These are phyloP conservation scores for Daldinia decipiens DNA, from an alignment of 495 filamentous ascomycete genomes.

Conservation along the genomic window DNA sequence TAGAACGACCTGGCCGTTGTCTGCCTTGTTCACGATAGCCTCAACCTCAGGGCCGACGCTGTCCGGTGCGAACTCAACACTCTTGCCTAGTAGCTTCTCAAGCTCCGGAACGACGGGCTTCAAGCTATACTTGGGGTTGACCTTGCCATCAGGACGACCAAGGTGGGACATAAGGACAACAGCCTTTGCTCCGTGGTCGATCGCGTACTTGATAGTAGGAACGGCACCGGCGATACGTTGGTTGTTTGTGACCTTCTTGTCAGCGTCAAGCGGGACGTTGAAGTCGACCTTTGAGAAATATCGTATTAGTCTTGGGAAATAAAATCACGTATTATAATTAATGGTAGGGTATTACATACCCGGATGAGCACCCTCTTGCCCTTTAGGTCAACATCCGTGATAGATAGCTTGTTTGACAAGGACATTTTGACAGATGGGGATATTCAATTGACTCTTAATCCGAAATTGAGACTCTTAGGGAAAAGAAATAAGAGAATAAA, in stretches of 20 bases:
- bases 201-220: constrained; percentile 97
- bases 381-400: constrained; percentile 95
- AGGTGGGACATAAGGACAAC: constrained; percentile 99
- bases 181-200: constrained; percentile 92
- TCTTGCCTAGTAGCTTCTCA: constrained; percentile 84
- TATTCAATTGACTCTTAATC: constrained; percentile 29
- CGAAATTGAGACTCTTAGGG: constrained; percentile 10
- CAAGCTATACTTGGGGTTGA: constrained; percentile 90
- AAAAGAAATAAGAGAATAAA: not conserved
- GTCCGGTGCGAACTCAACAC: constrained; percentile 89
- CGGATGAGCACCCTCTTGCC: constrained; percentile 97
- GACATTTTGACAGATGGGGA: constrained; percentile 73
- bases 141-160: constrained; percentile 91
- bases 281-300: constrained; percentile 84
- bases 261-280: constrained; percentile 94
- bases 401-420: constrained; percentile 97
- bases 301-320: constrained; percentile 11
- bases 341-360: constrained; percentile 65
- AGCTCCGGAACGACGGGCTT: constrained; percentile 92
- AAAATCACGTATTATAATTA: constrained; percentile 7
- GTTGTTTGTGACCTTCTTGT: constrained; percentile 95
- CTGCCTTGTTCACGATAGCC: constrained; percentile 85
- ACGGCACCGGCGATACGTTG: constrained; percentile 98
- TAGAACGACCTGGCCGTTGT: constrained; percentile 84
- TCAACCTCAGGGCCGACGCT: constrained; percentile 90